Base-by-base conservation (phyloP, 2,329 filamentous ascomycete species). In the Dryadomyces quercivorus region DNA sequence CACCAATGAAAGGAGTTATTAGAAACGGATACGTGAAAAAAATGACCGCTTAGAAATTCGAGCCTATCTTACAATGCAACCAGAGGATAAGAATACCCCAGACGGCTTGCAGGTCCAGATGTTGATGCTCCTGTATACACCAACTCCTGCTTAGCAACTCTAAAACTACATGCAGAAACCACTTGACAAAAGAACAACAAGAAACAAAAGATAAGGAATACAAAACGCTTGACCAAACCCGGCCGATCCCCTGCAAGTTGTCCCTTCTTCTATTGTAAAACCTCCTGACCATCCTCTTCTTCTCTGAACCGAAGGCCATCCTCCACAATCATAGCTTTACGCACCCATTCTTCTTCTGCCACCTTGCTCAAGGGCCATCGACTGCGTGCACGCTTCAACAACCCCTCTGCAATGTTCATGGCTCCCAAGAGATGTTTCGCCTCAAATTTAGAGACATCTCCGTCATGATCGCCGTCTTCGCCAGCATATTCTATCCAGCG, bases 401-500 rank as follows among this genome's bases (percentile, higher is more conserved):
- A 70, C 0, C 84, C 87, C 65, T 96, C 91, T 0, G 94, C 91
- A 53, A 90, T 86, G 46, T 82, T 75, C 70, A 86, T 85, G 7
- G 89, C 91, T 0, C 88, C 89, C 42, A 82, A 75, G 52, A 94
- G 77, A 1, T 79, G 85, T 51, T 73, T 74, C 6, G 78, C 81
- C 55, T 79, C 78, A 59, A 84, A 83, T 58, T 79, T 82, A 61
- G 53, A 36, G 2, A n/a, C 3, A 60, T 80, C 75, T 3, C 75
- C 76, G 50, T 95, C 89, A 75, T 94, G 93, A 54, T 95, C 89
- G 40, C 89, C 90, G 54, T 94, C 87, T 12, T 85, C 82, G 55
- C 90, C 85, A 1, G 84, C 89, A 65, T 86, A 95, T 57, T 86
- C 82, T 58, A 89, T 83, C 93, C 93, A 98, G 50, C 86, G 82